phyloP scores from a whole-genome alignment of 441 rosid genomes.

The Omphalea diandra region DNA sequence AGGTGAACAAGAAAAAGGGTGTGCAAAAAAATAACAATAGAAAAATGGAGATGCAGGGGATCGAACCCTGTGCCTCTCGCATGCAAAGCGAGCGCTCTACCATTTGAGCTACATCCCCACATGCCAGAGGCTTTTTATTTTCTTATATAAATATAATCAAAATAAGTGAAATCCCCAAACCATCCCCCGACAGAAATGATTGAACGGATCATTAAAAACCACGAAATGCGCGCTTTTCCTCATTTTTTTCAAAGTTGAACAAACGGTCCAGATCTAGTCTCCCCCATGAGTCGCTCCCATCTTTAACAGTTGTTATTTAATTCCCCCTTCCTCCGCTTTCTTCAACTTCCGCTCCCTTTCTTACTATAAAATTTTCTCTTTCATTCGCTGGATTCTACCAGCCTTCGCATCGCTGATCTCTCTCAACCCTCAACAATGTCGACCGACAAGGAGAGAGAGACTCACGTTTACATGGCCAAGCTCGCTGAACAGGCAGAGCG shows the following conservation, averaged over 20 bases:
- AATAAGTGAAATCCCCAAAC: neutral
- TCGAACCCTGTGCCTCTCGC: conserved; percentile 98
- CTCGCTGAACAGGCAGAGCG: conserved; percentile 98
- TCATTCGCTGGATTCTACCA: neutral
- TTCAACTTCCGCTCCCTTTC: neutral
- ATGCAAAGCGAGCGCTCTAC: conserved; percentile 99
- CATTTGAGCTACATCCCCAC: conserved; percentile 93
- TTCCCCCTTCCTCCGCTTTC: neutral
- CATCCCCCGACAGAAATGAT: conserved; percentile 1
- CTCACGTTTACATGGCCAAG: conserved; percentile 90
- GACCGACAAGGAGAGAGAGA: conserved; percentile 81
- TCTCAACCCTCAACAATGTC: conserved; percentile 41
- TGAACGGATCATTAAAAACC: neutral
- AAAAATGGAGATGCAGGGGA: conserved; percentile 73
- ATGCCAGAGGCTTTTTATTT: neutral
- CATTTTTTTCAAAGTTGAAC: conserved; percentile 31
- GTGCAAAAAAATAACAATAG: neutral
- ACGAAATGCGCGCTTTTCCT: conserved; percentile 34
- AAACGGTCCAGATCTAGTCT: conserved; percentile 55
- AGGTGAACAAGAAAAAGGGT: neutral
- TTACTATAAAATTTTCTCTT: neutral
- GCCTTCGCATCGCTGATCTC: conserved; percentile 6
- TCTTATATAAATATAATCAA: neutral
- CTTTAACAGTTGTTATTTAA: conserved; percentile 14
- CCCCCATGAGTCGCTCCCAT: conserved; percentile 28